Conservation (phyloP, 306 rosid genomes). For the Inga oerstediana region DNA sequence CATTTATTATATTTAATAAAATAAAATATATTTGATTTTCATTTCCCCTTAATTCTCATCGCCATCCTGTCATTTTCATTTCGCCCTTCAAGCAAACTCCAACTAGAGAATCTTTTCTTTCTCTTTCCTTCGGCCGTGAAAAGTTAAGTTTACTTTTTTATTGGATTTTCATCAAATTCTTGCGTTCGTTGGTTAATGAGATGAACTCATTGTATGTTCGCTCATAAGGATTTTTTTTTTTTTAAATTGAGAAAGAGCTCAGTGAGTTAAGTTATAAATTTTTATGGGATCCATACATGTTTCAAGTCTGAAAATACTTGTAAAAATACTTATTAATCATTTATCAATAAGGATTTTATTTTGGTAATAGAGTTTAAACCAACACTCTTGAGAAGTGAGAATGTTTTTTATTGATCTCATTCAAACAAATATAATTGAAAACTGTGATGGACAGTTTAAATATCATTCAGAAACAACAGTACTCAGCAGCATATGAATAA, state of each 20-base stretch:
- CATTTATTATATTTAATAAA: neutral
- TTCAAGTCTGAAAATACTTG: too few relatives aligned
- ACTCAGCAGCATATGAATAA: neutral
- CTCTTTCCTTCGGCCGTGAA: neutral
- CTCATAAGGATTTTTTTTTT: too few relatives aligned
- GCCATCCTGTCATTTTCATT: neutral
- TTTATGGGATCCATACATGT: too few relatives aligned
- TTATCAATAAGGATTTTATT: too few relatives aligned
- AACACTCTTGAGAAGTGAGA: too few relatives aligned
- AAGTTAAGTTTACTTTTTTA: neutral
- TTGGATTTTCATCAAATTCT: neutral
- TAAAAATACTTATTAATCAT: too few relatives aligned
- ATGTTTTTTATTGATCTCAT: neutral
- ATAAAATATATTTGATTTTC: neutral
- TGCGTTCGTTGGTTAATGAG: neutral
- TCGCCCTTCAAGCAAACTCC: neutral
- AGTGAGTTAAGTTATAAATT: too few relatives aligned
- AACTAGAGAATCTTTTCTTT: neutral
- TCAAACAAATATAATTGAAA: neutral
- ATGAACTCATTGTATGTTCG: too few relatives aligned
- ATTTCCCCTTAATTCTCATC: neutral
- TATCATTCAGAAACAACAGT: neutral
- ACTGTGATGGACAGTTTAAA: neutral
- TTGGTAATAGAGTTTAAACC: too few relatives aligned
- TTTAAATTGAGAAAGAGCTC: too few relatives aligned